phyloP scores from a whole-genome alignment of 2,329 filamentous ascomycete genomes.

The Colletotrichum falcatum region DNA sequence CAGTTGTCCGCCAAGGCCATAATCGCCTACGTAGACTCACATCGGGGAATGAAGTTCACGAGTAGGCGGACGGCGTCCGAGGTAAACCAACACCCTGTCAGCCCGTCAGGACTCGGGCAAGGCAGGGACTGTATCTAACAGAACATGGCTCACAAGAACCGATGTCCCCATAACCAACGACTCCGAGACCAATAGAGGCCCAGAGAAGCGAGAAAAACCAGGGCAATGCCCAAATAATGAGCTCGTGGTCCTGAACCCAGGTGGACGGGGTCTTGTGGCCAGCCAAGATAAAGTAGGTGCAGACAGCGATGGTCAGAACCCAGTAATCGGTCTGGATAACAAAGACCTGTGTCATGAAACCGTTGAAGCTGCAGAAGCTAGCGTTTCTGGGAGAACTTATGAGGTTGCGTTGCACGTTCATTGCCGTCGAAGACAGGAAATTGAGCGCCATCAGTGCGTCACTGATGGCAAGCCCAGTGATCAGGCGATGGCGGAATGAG shows the following conservation, averaged over 20 bases:
- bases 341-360: constrained; percentile 56
- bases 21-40: constrained; percentile 28
- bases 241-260: constrained; percentile 53
- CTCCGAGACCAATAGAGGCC: constrained; percentile 49
- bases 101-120: neutral
- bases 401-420: constrained; percentile 49
- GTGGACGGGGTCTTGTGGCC: constrained; percentile 50
- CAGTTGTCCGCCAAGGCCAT: neutral
- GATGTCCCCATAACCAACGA: constrained; percentile 50
- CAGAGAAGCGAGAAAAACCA: constrained; percentile 53
- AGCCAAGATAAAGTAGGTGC: constrained; percentile 55
- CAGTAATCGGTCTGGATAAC: constrained; percentile 59
- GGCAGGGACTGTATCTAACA: too few relatives aligned
- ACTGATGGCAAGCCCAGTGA: constrained; percentile 54
- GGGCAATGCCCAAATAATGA: constrained; percentile 50
- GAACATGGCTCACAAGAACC: constrained; percentile 45
- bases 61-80: constrained; percentile 52
- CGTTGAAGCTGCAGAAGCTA: constrained; percentile 55
- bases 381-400: constrained; percentile 47
- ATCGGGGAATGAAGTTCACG: constrained; percentile 57
- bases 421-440: constrained; percentile 52
- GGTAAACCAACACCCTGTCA: constrained; percentile 55
- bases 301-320: constrained; percentile 56
- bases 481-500: constrained; percentile 55
- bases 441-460: constrained; percentile 56